Evolutionary conservation across 495 filamentous ascomycete genomes (phyloP).

Genomic region (Alectoria sarmentosa): DNA sequence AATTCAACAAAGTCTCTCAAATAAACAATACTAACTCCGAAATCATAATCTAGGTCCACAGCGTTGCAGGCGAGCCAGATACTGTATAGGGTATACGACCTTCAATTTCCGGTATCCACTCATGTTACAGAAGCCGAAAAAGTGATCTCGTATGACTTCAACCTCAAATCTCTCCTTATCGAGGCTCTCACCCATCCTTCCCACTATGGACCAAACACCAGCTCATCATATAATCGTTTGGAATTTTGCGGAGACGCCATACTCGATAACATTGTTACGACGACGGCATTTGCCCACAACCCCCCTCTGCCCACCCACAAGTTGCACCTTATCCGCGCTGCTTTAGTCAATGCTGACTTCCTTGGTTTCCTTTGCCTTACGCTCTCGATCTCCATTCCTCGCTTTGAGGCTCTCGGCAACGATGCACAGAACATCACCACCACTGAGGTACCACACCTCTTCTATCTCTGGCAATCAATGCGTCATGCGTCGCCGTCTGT

Average conservation of each 20-base stretch:
- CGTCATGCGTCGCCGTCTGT: conserved; percentile 46
- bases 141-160: conserved; percentile 65
- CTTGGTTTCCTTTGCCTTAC: conserved; percentile 77
- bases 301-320: conserved; percentile 47
- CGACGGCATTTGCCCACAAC: conserved; percentile 40
- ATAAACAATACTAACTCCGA: background rate
- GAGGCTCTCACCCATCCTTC: conserved; percentile 86
- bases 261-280: conserved; percentile 70
- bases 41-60: conserved; percentile 35
- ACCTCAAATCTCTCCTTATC: conserved; percentile 58
- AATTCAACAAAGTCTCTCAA: background rate
- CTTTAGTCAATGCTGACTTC: conserved; percentile 76
- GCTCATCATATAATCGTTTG: conserved; percentile 71
- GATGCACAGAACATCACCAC: conserved; percentile 19
- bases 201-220: conserved; percentile 34
- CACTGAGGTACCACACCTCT: conserved; percentile 9
- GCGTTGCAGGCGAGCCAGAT: conserved; percentile 30
- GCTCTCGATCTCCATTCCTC: conserved; percentile 25
- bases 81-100: conserved; percentile 31
- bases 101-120: conserved; percentile 1
- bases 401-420: conserved; percentile 22
- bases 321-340: conserved; percentile 68
- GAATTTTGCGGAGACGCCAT: conserved; percentile 89
- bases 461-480: conserved; percentile 63
- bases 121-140: conserved; percentile 43